These are phyloP conservation scores for Tulasnella sp. DNA, from an alignment of 768 basidiomycete genomes.

Conservation along the genomic window DNA sequence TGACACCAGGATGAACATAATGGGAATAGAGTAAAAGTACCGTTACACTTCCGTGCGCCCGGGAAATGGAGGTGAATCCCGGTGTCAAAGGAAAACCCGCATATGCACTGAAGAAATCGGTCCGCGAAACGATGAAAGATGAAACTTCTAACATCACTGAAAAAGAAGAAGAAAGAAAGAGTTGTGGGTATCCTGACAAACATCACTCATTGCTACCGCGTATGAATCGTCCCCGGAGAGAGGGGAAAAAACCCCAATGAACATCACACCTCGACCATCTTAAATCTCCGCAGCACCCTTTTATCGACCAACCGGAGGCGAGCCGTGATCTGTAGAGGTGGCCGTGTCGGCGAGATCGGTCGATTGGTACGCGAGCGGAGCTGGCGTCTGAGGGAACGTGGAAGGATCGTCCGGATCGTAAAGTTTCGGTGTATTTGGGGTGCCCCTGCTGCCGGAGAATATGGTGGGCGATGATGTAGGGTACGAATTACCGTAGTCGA, in stretches of 20 bases:
- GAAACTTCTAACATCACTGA: too few relatives aligned
- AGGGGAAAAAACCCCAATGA: neutral
- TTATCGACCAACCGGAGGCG: neutral
- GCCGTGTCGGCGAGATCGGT: neutral
- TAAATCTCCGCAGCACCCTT: neutral
- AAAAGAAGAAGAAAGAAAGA: too few relatives aligned
- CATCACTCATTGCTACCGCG: too few relatives aligned
- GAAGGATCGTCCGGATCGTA: constrained; percentile 18
- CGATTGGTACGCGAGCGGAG: neutral
- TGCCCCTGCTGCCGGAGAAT: neutral
- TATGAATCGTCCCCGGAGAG: too few relatives aligned
- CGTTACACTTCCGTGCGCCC: too few relatives aligned
- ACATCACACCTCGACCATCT: neutral
- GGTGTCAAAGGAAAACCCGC: too few relatives aligned
- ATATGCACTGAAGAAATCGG: too few relatives aligned
- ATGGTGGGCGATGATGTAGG: neutral
- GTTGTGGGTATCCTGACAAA: too few relatives aligned
- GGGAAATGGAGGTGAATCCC: too few relatives aligned
- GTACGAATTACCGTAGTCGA: neutral
- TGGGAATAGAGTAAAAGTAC: too few relatives aligned
- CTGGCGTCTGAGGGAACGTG: constrained; percentile 8
- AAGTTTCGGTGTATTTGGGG: neutral
- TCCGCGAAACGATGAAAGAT: too few relatives aligned
- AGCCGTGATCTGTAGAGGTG: neutral
- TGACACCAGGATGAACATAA: too few relatives aligned